Base-by-base conservation (phyloP, 805 yeast genomes). In the Kuraishia floccosa region DNA sequence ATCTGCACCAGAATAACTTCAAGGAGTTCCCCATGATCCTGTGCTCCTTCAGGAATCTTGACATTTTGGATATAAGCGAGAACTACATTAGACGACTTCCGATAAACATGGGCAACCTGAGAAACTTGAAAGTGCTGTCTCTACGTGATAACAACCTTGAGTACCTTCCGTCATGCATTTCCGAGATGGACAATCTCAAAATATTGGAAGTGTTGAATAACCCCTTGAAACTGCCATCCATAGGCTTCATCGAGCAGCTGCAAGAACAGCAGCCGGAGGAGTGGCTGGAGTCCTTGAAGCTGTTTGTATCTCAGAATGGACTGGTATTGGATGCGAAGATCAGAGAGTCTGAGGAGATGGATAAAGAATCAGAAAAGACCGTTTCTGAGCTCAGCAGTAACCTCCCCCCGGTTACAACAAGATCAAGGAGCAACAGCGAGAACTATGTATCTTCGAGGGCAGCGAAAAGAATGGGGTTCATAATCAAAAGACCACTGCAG, bases 381-480 rank as follows among this genome's bases (percentile, higher is more conserved):
- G 6, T 14, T 4, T 26, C 28, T 16, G 15, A 18, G 6, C 15
- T 20, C 4, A 26, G 20, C 20, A 26, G 17, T 9, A 5, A 16
- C 10, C 18, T 18, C 7, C 28, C 28, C 3, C 24, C 24, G 8
- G 26, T 27, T 14, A 26, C 28, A 3, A 30, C 34, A 16, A 31
- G 39, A 16, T 27, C 43, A 25, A 27, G 65, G 30, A 53, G 59
- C 28, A 53, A 54, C 13, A 51, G 70, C 2, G 68, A 65, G 35
- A 56, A 58, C 25, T 49, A 57, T 20, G 58, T 57, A n/a, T 59
- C 76, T 6, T 65, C 80, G n/a, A 64, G 74, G 33, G 82, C 84
- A 4, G 72, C 83, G 0, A 72, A 79, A 45, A 59, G 89, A 38
- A 79, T 77, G 86, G 89, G 87, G 0, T 67, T 80, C 32, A 72